These are phyloP conservation scores for Kwoniella newhampshirensis DNA, from an alignment of 768 basidiomycete species.

Conservation along the genomic window DNA sequence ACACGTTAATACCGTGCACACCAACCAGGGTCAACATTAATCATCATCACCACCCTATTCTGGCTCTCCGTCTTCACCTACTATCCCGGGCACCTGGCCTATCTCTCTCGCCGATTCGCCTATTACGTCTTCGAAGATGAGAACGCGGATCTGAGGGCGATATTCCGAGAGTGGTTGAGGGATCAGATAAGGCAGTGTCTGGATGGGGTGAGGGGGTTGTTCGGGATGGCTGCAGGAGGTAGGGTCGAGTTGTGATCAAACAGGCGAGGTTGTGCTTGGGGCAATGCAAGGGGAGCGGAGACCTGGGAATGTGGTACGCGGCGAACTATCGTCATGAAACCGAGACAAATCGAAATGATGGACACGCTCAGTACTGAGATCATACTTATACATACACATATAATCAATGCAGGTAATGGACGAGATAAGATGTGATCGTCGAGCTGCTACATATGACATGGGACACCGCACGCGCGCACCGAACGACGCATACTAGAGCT, in stretches of 20 bases:
- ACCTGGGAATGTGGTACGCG: background rate
- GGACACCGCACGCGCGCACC: background rate
- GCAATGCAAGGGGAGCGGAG: background rate
- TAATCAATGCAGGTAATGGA: background rate
- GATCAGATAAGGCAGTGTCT: constrained; percentile 4
- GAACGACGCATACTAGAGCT: background rate
- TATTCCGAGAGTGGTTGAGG: constrained; percentile 24
- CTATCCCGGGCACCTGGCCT: constrained; percentile 62
- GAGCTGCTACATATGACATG: background rate
- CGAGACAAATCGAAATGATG: background rate
- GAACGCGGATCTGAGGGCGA: constrained; percentile 24
- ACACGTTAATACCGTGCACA: background rate
- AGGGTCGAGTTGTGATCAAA: constrained; percentile 15
- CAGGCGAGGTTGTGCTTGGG: background rate
- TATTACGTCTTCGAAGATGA: constrained; percentile 68
- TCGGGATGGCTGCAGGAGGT: constrained; percentile 5
- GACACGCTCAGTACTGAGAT: background rate
- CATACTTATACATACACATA: constrained; percentile 1
- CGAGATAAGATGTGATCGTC: background rate
- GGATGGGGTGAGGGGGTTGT: constrained; percentile 13
- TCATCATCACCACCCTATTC: constrained; percentile 55
- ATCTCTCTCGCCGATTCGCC: constrained; percentile 60
- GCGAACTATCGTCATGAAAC: too few relatives aligned
- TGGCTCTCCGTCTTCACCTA: constrained; percentile 61
- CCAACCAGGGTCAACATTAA: background rate